phyloP scores from a whole-genome alignment of 1,139 yeast genomes.

The Keqinozyma sinolaborantium region DNA sequence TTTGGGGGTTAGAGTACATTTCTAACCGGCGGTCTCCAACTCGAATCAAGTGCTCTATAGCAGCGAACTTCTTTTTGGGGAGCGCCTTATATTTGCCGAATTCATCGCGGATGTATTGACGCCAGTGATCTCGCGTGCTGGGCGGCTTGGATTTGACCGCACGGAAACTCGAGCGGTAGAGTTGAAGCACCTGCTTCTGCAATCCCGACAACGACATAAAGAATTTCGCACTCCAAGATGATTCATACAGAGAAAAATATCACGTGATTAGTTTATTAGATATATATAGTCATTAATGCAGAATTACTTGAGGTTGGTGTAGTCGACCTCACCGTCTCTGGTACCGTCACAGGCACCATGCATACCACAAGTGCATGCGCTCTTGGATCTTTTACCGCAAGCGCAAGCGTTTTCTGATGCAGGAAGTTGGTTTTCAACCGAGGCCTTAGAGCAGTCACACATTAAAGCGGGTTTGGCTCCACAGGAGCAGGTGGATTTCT shows the following conservation, averaged over 20 bases:
- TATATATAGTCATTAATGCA: neutral
- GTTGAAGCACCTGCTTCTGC: slow-evolving; percentile 59
- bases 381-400: slow-evolving; percentile 44
- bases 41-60: slow-evolving; percentile 82
- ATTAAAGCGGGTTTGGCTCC: slow-evolving; percentile 46
- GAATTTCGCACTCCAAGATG: too few species aligned
- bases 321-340: slow-evolving; percentile 48
- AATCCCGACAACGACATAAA: slow-evolving; percentile 51
- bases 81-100: slow-evolving; percentile 58
- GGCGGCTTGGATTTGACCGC: slow-evolving; percentile 54
- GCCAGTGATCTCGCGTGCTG: slow-evolving; percentile 44
- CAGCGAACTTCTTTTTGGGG: slow-evolving; percentile 76
- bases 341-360: slow-evolving; percentile 34
- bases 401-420: slow-evolving; percentile 35
- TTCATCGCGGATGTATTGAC: slow-evolving; percentile 47
- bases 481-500: slow-evolving; percentile 49
- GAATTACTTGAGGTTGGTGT: slow-evolving; percentile 32
- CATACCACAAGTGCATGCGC: slow-evolving; percentile 41
- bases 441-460: slow-evolving; percentile 42
- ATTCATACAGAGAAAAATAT: too few species aligned
- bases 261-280: neutral
- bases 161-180: slow-evolving; percentile 59
- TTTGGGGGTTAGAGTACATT: slow-evolving; percentile 64
- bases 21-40: slow-evolving; percentile 72
- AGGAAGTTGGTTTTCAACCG: slow-evolving; percentile 39